These are phyloP conservation scores for Suhomyces xylopsoci DNA, from an alignment of 805 yeast species.

Conservation along the genomic window DNA sequence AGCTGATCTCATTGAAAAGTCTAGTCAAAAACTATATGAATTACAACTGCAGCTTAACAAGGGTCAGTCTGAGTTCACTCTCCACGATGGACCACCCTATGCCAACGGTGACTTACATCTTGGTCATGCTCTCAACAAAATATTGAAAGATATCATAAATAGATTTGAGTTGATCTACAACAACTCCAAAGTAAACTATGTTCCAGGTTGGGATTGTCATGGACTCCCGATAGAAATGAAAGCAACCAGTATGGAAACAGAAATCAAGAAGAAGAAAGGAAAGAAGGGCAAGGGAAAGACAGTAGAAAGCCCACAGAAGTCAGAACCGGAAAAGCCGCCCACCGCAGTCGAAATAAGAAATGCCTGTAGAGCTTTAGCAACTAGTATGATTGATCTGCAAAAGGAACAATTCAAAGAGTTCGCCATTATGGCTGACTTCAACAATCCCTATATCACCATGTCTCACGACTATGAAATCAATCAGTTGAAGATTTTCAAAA, in stretches of 20 bases:
- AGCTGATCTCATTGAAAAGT: slow-evolving; percentile 42
- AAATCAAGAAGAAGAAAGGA: slow-evolving; percentile 22
- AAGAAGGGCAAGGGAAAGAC: slow-evolving; percentile 9
- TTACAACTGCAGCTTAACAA: slow-evolving; percentile 41
- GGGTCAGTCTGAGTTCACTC: slow-evolving; percentile 41
- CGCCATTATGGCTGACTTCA: slow-evolving; percentile 85
- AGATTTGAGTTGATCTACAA: slow-evolving; percentile 59
- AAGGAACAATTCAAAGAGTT: slow-evolving; percentile 59
- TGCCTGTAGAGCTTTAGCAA: slow-evolving; percentile 69
- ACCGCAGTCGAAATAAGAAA: slow-evolving; percentile 54
- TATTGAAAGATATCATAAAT: slow-evolving; percentile 80
- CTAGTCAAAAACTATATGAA: slow-evolving; percentile 59
- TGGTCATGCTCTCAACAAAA: slow-evolving; percentile 89
- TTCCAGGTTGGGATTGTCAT: slow-evolving; percentile 99
- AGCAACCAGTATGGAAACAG: slow-evolving; percentile 42
- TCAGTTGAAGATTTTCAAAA: slow-evolving; percentile 69
- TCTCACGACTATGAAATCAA: slow-evolving; percentile 65
- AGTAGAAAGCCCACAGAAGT: background rate
- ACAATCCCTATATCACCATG: slow-evolving; percentile 70
- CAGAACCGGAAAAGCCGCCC: slow-evolving; percentile 21
- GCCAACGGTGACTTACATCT: slow-evolving; percentile 93
- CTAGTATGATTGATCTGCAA: slow-evolving; percentile 62
- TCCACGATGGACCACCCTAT: slow-evolving; percentile 98
- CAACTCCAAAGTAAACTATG: slow-evolving; percentile 64
- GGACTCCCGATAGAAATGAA: slow-evolving; percentile 95